phyloP scores from a whole-genome alignment of 768 basidiomycete species.

The Kwoniella europaea region DNA sequence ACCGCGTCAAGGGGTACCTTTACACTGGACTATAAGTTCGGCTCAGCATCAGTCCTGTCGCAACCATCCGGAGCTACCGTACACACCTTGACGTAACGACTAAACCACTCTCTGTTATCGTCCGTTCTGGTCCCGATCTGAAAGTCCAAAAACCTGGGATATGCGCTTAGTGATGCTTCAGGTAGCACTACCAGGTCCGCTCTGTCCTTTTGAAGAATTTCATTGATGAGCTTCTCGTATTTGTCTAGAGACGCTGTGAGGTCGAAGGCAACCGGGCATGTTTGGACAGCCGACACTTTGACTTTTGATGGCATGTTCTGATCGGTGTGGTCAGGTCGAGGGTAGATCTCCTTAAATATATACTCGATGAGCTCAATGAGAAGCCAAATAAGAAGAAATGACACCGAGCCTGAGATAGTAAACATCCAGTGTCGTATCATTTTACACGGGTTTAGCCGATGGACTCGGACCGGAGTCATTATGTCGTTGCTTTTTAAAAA shows the following conservation, averaged over 20 bases:
- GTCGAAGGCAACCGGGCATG: conserved; percentile 30
- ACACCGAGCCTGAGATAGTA: background rate
- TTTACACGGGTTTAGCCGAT: background rate
- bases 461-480: background rate
- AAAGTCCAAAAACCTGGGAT: conserved; percentile 34
- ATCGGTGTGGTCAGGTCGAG: background rate
- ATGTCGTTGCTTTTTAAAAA: background rate
- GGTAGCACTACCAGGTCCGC: conserved; percentile 37
- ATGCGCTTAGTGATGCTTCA: conserved; percentile 38
- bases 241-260: conserved; percentile 29
- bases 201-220: conserved; percentile 18
- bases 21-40: conserved; percentile 9
- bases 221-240: conserved; percentile 10
- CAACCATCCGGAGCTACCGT: background rate
- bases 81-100: conserved; percentile 31
- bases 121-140: conserved; percentile 32
- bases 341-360: background rate
- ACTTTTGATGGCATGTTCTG: conserved; percentile 8
- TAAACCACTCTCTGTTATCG: conserved; percentile 40
- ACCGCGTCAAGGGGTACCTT: conserved; percentile 15
- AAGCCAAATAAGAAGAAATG: background rate
- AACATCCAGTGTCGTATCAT: background rate
- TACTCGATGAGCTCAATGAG: background rate
- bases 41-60: background rate
- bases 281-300: conserved; percentile 34